Base-by-base conservation (phyloP, 176 grass and related monocot genomes). In the Triticum timopheevii region DNA sequence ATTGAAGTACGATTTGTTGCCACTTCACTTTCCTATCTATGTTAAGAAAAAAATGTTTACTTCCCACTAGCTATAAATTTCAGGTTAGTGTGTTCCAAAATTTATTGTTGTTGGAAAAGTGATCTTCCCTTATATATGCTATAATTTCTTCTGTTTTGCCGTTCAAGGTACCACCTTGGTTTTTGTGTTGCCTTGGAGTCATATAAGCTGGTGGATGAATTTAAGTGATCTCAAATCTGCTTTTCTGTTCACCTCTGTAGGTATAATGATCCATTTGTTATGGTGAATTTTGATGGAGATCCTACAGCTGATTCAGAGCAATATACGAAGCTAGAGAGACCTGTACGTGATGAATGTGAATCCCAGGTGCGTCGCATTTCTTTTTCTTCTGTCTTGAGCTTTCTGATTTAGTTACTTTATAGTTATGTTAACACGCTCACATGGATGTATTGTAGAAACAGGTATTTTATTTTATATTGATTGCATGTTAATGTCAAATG, bases 201-300 rank as follows among this genome's bases (percentile, higher is more conserved):
- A 82, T 76, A 54, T 66, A 61, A 13, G 50, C 20, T 65, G 35
- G 1, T 42, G 69, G 33, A 25, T 78, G 52, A 27, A 49, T 80
- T 49, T 69, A 34, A 31, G 64, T 76, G 30, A 75, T 88, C 23
- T 34, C 84, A 50, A 58, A 52, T 65, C 19, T 33, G 56, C 40
- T 69, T 72, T 61, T 89, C 35, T 80, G 11, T 77, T 89, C 56
- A 69, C 52, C 27, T 79, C 65, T 84, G 58, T 82, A 99, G 97
- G 86, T 94, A 90, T 34, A 56, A 96, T 6, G 94, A 96, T 90
- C 94, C 86, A 27, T 96, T 93, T 94, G 92, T 96, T 90, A 99
- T 99, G 97, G 97, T 93, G 45, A 99, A 94, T 71, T 96, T 99
- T 87, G 97, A 99, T 87, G 97, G 97, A 86, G 94, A 99, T 84